phyloP scores from a whole-genome alignment of 2,329 filamentous ascomycete species.

The Chalaropsis ovoidea region DNA sequence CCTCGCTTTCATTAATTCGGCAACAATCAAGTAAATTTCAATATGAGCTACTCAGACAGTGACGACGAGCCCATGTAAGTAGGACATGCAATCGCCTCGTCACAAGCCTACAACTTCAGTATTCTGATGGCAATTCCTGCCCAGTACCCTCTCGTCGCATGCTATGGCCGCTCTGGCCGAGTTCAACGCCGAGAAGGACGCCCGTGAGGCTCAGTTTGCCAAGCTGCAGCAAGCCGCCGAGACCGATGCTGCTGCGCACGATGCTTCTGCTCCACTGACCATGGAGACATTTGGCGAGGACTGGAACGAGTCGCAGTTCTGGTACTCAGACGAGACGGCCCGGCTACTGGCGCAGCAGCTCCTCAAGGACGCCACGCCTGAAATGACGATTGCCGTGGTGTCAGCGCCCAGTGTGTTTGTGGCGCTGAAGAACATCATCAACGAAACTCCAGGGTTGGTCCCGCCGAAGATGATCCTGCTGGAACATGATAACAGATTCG shows the following conservation, averaged over 20 bases:
- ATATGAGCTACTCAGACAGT: conserved; percentile 22
- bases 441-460: conserved; percentile 27
- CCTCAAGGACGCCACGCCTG: conserved; percentile 48
- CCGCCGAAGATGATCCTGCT: conserved; percentile 54
- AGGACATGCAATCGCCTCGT: background rate
- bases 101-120: background rate
- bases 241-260: conserved; percentile 26
- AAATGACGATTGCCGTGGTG: conserved; percentile 56
- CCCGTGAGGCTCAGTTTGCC: conserved; percentile 55
- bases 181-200: conserved; percentile 65
- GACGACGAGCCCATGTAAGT: conserved; percentile 44
- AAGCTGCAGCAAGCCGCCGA: conserved; percentile 49
- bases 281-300: conserved; percentile 70
- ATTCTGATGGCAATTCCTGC: background rate
- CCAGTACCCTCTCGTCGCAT: conserved; percentile 53
- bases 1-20: too few species aligned
- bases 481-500: conserved; percentile 65
- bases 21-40: background rate
- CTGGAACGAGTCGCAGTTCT: conserved; percentile 78
- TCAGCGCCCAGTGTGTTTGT: conserved; percentile 71
- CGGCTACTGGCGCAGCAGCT: conserved; percentile 53
- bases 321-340: conserved; percentile 68
- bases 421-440: conserved; percentile 58
- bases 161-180: conserved; percentile 59
- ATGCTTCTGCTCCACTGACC: conserved; percentile 31